phyloP scores from a whole-genome alignment of 2,329 filamentous ascomycete genomes.

The Botryosphaeria dothidea region DNA sequence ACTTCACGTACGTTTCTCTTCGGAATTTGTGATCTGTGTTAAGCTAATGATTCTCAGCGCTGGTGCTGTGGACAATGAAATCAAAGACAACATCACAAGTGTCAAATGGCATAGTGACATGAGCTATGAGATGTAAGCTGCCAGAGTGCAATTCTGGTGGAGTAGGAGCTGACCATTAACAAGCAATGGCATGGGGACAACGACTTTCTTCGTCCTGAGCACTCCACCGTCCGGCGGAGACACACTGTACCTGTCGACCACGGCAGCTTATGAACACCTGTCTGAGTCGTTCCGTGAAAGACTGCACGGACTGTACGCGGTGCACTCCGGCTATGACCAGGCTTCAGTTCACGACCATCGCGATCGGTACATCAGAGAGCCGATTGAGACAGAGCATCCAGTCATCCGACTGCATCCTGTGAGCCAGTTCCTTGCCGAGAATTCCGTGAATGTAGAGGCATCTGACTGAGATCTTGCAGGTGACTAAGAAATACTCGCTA shows the following conservation, averaged over 20 bases:
- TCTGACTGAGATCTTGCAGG: too few species aligned
- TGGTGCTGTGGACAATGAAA: slow-evolving; percentile 12
- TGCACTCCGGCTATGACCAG: slow-evolving; percentile 20
- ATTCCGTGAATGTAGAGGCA: neutral
- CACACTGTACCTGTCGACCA: slow-evolving; percentile 6
- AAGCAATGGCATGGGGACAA: slow-evolving; percentile 16
- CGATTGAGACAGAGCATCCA: slow-evolving; percentile 20
- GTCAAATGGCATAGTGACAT: slow-evolving; percentile 18
- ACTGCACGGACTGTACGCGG: slow-evolving; percentile 20
- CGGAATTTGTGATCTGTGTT: neutral
- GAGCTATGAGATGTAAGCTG: slow-evolving; percentile 8
- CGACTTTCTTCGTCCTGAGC: slow-evolving; percentile 11
- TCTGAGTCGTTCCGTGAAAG: slow-evolving; percentile 19
- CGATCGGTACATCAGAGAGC: slow-evolving; percentile 13
- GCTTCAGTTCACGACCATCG: slow-evolving; percentile 17
- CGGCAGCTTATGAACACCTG: slow-evolving; percentile 9
- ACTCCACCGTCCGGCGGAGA: slow-evolving; percentile 1
- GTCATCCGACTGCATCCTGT: slow-evolving; percentile 22
- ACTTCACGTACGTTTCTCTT: neutral
- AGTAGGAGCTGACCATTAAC: neutral
- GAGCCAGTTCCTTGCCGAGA: too few species aligned
- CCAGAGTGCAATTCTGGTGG: neutral
- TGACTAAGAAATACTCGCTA: slow-evolving; percentile 21
- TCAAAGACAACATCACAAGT: slow-evolving; percentile 12
- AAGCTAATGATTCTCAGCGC: neutral